These are phyloP conservation scores for Craterostigma plantagineum DNA, from an alignment of 257 asterid genomes.

Conservation along the genomic window DNA sequence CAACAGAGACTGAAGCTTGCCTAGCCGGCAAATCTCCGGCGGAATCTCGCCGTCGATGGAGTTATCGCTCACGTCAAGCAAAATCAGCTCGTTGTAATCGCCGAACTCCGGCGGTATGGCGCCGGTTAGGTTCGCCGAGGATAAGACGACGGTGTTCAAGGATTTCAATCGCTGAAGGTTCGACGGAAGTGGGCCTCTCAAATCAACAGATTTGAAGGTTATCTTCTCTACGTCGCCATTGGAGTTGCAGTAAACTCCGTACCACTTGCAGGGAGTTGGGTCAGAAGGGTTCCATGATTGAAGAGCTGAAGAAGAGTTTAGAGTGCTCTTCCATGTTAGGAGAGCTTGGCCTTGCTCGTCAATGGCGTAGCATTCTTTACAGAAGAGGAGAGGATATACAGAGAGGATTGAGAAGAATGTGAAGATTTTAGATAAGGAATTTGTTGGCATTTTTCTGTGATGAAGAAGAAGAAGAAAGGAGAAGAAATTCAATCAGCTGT, in stretches of 20 bases:
- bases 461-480: background rate
- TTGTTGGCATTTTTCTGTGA: no score
- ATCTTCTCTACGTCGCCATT: conserved; percentile 40
- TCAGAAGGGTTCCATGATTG: conserved; percentile 40
- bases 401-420: conserved; percentile 1
- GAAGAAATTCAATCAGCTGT: background rate
- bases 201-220: conserved; percentile 34
- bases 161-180: conserved; percentile 34
- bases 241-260: conserved; percentile 51
- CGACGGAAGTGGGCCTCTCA: conserved; percentile 75
- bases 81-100: conserved; percentile 31
- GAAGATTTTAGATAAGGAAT: conserved; percentile 10
- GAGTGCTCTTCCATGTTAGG: conserved; percentile 46
- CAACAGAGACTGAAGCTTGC: conserved; percentile 29
- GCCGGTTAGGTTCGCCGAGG: conserved; percentile 74
- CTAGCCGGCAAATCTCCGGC: conserved; percentile 35
- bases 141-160: conserved; percentile 38
- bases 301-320: conserved; percentile 31
- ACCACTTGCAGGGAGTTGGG: conserved; percentile 59
- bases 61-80: conserved; percentile 57
- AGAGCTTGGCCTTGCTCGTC: conserved; percentile 53
- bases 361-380: conserved; percentile 24
- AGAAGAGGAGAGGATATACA: conserved; percentile 16
- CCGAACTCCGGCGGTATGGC: conserved; percentile 58
- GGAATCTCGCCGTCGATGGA: conserved; percentile 64